Evolutionary conservation across 2,329 filamentous ascomycete species (phyloP).

Genomic region (Aureobasidium sp.): DNA sequence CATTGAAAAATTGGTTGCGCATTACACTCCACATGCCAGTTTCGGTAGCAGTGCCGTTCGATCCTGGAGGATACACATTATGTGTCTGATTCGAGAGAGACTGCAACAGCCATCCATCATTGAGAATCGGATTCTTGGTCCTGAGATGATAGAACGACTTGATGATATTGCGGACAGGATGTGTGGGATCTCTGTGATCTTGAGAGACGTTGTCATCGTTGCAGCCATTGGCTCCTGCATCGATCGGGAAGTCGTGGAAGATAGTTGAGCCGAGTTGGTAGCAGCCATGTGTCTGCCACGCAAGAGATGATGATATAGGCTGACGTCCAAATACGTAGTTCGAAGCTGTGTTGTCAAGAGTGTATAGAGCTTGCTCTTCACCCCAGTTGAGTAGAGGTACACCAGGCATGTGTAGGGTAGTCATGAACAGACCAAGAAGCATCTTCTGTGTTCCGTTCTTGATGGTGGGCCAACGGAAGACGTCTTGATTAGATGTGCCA

Average conservation of each 20-base stretch:
- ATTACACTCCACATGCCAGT: conserved; percentile 53
- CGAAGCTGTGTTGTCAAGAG: conserved; percentile 53
- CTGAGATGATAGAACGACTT: conserved; percentile 55
- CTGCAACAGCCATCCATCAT: conserved; percentile 49
- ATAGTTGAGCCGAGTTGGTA: conserved; percentile 48
- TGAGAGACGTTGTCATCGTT: conserved; percentile 47
- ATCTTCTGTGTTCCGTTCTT: conserved; percentile 48
- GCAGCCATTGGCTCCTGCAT: conserved; percentile 46
- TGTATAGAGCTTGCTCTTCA: conserved; percentile 55
- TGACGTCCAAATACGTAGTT: conserved; percentile 59
- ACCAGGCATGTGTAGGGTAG: conserved; percentile 51
- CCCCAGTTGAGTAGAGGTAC: conserved; percentile 56
- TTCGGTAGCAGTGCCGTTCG: conserved; percentile 44
- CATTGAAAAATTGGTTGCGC: conserved; percentile 39
- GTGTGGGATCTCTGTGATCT: conserved; percentile 55
- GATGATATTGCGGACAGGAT: conserved; percentile 51
- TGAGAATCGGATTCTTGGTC: conserved; percentile 47
- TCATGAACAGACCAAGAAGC: conserved; percentile 51
- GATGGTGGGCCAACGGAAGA: conserved; percentile 55
- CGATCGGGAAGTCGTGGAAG: conserved; percentile 50
- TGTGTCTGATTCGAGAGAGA: conserved; percentile 49
- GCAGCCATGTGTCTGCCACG: conserved; percentile 58
- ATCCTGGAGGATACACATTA: conserved; percentile 43
- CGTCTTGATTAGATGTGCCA: conserved; percentile 56
- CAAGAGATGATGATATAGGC: conserved; percentile 51